Evolutionary conservation across 306 rosid genomes (phyloP), one percentile per base, ranked within the genome.

Genomic region (Dryas drummondii): DNA sequence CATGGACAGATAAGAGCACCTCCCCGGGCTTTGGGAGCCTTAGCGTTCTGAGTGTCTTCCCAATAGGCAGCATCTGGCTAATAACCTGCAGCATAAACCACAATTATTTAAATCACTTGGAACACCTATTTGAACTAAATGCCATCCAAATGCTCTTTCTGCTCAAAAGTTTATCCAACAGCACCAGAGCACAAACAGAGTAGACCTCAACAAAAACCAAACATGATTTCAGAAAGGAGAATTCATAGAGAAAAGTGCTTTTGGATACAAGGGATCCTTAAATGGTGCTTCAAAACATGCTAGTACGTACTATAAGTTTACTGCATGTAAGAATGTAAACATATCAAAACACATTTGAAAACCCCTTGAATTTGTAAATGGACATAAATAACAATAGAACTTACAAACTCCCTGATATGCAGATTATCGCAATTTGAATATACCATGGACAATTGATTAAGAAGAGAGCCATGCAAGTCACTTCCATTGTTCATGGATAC

Each of bases 1-100:
- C 96, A 75, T 82, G 91, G 49, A 92, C 91, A 51, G 96, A 92
- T 63, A 92, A 82, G 88, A 92, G 92, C 84, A 87, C 82, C 89
- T 92, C 97, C 9, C 97, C 96, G 15, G 86, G 91, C 81, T 88
- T 90, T 57, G 96, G 97, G 52, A 82, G 77, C 83, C 94, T 76
- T 44, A 27, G 37, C 37, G 37, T 88, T 85, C 87, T 88, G 41
- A 96, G 94, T 17, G 97, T 88, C 96, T 87, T 88, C 72, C 94
- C 96, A 79, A 88, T 66, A 61, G 93, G 88, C 60, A 87, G 68
- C 73, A 96, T 85, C 74, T 86, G 96, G 84, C 83, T 82, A 83
- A 48, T 84, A 70, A 74, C 90, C 97, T 92, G 76, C 72, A 87
- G 79, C 66, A 52, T 8, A 3, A 41, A 57, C 60, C 6, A 59